Evolutionary conservation across 2,329 filamentous ascomycete genomes (phyloP).

Genomic region (Exophiala viscosa): DNA sequence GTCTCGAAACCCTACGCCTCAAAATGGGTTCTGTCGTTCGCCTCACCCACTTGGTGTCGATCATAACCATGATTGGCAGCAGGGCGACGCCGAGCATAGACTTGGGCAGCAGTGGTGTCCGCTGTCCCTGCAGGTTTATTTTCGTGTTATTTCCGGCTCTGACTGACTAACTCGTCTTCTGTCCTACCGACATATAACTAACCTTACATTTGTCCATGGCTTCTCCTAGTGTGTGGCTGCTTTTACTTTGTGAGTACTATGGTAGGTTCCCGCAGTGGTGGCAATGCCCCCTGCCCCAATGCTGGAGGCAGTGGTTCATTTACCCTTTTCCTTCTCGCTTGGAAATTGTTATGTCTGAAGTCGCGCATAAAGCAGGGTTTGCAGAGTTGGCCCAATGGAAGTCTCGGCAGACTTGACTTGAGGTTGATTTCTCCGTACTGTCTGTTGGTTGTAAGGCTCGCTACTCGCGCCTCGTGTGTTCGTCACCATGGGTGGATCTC

Average conservation of each 20-base stretch:
- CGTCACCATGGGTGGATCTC: slow-evolving; percentile 12
- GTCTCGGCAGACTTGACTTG: background rate
- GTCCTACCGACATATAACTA: too few relatives aligned
- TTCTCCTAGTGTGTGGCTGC: too few relatives aligned
- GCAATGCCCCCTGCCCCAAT: too few relatives aligned
- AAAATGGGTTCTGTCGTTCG: slow-evolving; percentile 14
- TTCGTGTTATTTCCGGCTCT: too few relatives aligned
- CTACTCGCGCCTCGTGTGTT: slow-evolving; percentile 16
- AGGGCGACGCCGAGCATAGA: background rate
- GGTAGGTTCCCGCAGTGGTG: too few relatives aligned
- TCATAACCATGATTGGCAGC: slow-evolving; percentile 20
- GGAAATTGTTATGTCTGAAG: background rate
- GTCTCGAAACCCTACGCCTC: slow-evolving; percentile 5
- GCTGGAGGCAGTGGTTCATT: slow-evolving; percentile 8
- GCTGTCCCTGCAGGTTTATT: too few relatives aligned
- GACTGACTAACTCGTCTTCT: too few relatives aligned
- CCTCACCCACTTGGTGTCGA: slow-evolving; percentile 19
- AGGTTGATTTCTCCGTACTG: background rate
- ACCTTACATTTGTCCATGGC: too few relatives aligned
- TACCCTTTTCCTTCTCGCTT: background rate
- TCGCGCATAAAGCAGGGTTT: background rate
- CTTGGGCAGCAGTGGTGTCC: slow-evolving; percentile 17
- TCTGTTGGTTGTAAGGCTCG: slow-evolving; percentile 8
- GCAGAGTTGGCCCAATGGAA: background rate
- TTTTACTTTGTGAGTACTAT: too few relatives aligned